phyloP scores from a whole-genome alignment of 176 grass and related monocot species.

The Carex scoparia region DNA sequence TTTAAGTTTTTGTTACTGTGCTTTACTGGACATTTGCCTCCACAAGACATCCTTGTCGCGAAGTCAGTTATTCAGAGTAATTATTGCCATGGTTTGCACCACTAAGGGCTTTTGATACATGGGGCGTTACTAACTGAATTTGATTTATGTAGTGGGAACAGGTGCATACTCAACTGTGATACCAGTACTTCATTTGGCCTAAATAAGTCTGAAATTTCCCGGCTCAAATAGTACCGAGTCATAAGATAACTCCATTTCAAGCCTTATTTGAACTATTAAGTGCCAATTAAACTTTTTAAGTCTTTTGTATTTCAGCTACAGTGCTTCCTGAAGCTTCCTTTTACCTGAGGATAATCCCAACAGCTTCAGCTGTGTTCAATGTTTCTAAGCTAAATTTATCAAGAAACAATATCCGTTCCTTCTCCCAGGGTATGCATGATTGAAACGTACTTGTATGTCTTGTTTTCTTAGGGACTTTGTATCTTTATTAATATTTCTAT shows the following conservation, averaged over 20 bases:
- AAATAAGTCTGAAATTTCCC: not conserved
- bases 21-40: not conserved
- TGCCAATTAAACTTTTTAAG: not conserved
- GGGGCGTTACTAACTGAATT: not conserved
- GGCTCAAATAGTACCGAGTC: not conserved
- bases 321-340: slow-evolving; percentile 61
- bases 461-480: not conserved
- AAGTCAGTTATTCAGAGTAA: not conserved
- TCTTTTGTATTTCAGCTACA: slow-evolving; percentile 15
- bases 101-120: not conserved
- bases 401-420: slow-evolving; percentile 82
- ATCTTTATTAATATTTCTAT: not conserved
- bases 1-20: not conserved
- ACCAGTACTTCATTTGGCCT: not conserved
- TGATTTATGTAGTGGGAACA: not conserved
- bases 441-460: slow-evolving; percentile 7
- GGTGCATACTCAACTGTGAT: not conserved
- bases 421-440: slow-evolving; percentile 55
- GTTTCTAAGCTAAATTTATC: slow-evolving; percentile 60
- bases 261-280: not conserved
- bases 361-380: slow-evolving; percentile 54
- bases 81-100: not conserved
- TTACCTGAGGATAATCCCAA: slow-evolving; percentile 69
- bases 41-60: slow-evolving; percentile 1
- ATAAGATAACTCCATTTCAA: not conserved